phyloP scores from a whole-genome alignment of 2,329 filamentous ascomycete genomes.

The Fusarium beomiforme region DNA sequence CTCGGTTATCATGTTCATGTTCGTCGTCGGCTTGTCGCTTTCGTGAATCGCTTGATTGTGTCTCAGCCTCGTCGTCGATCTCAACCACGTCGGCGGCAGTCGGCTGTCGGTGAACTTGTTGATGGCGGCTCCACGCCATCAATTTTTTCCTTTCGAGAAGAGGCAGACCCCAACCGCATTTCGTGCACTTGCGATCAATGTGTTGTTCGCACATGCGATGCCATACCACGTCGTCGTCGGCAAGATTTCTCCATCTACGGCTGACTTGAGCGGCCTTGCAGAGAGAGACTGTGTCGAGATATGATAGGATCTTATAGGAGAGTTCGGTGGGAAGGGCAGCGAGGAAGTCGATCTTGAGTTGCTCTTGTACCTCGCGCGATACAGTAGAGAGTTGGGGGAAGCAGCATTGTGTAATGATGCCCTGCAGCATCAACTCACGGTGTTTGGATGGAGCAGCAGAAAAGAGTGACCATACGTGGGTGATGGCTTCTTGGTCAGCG shows the following conservation, averaged over 20 bases:
- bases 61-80: conserved; percentile 38
- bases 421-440: conserved; percentile 94
- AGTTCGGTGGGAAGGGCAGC: conserved; percentile 88
- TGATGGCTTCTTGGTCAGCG: conserved; percentile 92
- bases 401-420: conserved; percentile 95
- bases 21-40: conserved; percentile 49
- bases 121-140: conserved; percentile 86
- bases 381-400: conserved; percentile 96
- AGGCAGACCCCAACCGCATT: conserved; percentile 95
- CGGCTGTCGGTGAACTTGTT: conserved; percentile 66
- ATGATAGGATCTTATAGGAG: conserved; percentile 91
- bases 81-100: conserved; percentile 38
- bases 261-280: conserved; percentile 98
- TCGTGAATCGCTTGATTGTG: conserved; percentile 41
- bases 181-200: conserved; percentile 91
- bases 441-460: conserved; percentile 94
- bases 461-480: conserved; percentile 97
- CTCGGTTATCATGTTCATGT: conserved; percentile 36
- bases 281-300: conserved; percentile 90
- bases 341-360: conserved; percentile 97
- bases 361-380: conserved; percentile 87
- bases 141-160: conserved; percentile 88
- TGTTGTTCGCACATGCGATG: conserved; percentile 97
- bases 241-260: conserved; percentile 83
- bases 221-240: conserved; percentile 99